Base-by-base conservation (phyloP, 305 asterid species). In the Ilex paraguariensis region DNA sequence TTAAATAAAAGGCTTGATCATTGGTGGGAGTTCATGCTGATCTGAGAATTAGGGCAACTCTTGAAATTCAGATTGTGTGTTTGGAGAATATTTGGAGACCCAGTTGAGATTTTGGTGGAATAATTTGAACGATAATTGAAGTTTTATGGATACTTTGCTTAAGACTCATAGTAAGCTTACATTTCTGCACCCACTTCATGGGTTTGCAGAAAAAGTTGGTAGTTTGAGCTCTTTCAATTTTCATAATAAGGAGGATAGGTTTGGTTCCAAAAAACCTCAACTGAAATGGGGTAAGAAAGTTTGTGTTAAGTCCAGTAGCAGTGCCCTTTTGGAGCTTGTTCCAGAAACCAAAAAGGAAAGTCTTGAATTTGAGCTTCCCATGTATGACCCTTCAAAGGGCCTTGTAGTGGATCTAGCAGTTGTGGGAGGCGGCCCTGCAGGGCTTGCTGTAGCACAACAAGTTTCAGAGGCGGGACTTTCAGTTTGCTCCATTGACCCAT, bases 401-500 rank as follows among this genome's bases (percentile, higher is more conserved):
- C 60, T 76, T 44, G 85, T 81, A 28, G 85, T 93, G 53, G 99
- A 93, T 79, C 72, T 93, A 15, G 99, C 95, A 60, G 95, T 93
- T 64, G 97, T 93, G 3, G 99, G 99, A 45, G 96, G 99, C 54
- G 99, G 97, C 13, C 99, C 97, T 13, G 95, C 99, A 0, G 99
- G 97, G 13, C 96, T 93, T 63, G 97, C 97, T 32, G 95, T 93
- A 56, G 97, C 99, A 10, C 99, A 93, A 82, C 95, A 90, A 61
- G 99, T 93, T 21, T 93, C 99, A 0, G 96, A 86, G 67, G 97
- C 99, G 3, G 97, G 99, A 59, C 88, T 90, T 28, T 81, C 96
- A 0, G 97, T 93, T 71, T 87, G 94, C 81, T 93, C 95, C 0
- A 86, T 90, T 61, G 99, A 93, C 60, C 97, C 99, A 12, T 93